phyloP scores from a whole-genome alignment of 192 early-diverging fungal genomes.

The Kappamyces sp. region DNA sequence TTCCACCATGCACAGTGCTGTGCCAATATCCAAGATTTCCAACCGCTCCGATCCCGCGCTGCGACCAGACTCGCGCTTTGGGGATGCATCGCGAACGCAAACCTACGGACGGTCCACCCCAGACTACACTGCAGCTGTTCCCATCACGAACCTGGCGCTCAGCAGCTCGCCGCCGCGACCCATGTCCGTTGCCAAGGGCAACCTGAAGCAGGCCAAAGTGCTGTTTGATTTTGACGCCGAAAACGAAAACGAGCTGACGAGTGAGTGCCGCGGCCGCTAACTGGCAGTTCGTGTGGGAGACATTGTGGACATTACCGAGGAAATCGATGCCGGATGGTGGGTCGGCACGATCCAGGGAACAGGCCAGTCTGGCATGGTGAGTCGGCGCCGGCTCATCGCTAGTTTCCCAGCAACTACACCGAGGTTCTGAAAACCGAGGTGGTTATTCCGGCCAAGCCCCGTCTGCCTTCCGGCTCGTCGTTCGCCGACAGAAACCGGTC shows the following conservation, averaged over 20 bases:
- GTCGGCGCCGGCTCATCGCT: too few species aligned
- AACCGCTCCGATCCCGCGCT: too few species aligned
- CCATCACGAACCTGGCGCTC: too few species aligned
- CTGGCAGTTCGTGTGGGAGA: constrained; percentile 70
- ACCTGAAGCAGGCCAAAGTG: constrained; percentile 57
- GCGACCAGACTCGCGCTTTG: too few species aligned
- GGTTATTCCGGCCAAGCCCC: too few species aligned
- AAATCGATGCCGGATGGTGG: constrained; percentile 96
- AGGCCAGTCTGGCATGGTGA: constrained; percentile 63
- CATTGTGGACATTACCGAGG: constrained; percentile 75
- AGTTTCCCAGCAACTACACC: constrained; percentile 87
- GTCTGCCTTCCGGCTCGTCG: constrained; percentile 10
- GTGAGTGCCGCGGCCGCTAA: constrained; percentile 17
- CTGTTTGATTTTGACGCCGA: constrained; percentile 78
- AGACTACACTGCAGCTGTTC: too few species aligned
- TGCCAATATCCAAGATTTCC: too few species aligned
- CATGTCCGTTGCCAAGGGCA: constrained; percentile 22
- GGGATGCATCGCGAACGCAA: too few species aligned
- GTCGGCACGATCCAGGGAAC: constrained; percentile 71
- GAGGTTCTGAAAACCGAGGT: constrained; percentile 27
- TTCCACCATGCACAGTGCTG: too few species aligned
- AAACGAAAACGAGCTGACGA: constrained; percentile 67
- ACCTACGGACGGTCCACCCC: too few species aligned
- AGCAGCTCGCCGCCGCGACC: not conserved
- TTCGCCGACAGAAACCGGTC: not conserved